Evolutionary conservation across 345 rosid species (phyloP).

Genomic region (Diplotaxis tenuifolia): DNA sequence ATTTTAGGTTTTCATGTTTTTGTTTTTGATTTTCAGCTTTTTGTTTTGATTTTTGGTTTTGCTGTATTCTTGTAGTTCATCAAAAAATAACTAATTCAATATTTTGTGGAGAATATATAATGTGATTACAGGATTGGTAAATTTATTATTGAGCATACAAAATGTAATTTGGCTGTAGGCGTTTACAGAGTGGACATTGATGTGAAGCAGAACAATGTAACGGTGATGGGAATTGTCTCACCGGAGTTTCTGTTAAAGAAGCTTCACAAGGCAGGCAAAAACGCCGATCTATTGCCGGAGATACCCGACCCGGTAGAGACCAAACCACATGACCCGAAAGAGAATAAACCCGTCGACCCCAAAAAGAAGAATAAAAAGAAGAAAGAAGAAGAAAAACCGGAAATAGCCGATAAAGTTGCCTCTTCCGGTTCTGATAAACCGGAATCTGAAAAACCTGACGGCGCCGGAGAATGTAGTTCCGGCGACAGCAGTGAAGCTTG

Average conservation of each 20-base stretch:
- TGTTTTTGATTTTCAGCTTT: too few relatives aligned
- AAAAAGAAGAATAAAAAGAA: slow-evolving; percentile 26
- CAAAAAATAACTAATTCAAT: too few relatives aligned
- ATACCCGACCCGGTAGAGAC: slow-evolving; percentile 36
- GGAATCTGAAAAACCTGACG: slow-evolving; percentile 27
- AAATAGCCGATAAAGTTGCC: neutral
- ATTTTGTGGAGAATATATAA: neutral
- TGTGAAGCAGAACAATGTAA: slow-evolving; percentile 61
- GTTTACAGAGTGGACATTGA: slow-evolving; percentile 64
- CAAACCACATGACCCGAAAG: slow-evolving; percentile 31
- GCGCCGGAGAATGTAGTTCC: slow-evolving; percentile 22
- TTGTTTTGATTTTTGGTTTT: too few relatives aligned
- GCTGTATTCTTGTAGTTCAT: too few relatives aligned
- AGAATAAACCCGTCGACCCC: slow-evolving; percentile 12
- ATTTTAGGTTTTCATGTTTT: too few relatives aligned
- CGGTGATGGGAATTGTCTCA: slow-evolving; percentile 54
- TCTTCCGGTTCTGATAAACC: slow-evolving; percentile 13
- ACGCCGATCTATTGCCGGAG: slow-evolving; percentile 61
- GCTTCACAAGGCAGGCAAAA: slow-evolving; percentile 60
- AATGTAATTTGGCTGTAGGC: slow-evolving; percentile 43
- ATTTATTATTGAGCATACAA: neutral
- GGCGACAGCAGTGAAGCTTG: neutral
- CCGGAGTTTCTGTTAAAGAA: slow-evolving; percentile 58
- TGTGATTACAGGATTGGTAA: neutral
- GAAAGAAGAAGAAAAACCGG: slow-evolving; percentile 17